Conservation (phyloP, 192 early-diverging fungal species). For the Pecoramyces ruminantium region DNA sequence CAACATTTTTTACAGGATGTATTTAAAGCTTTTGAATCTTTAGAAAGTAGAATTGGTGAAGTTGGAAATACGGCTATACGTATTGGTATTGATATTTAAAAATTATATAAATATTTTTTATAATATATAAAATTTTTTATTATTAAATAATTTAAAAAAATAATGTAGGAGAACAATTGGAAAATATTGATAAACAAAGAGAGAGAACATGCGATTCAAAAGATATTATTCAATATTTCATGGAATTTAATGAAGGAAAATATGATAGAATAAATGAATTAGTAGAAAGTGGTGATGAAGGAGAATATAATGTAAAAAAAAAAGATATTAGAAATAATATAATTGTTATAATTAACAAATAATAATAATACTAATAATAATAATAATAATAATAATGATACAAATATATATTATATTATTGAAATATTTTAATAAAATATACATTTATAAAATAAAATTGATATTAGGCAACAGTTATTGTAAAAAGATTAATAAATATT, state of each 20-base stretch:
- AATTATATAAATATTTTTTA: neutral
- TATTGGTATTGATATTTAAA: too few species aligned
- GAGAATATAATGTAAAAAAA: slow-evolving; percentile 49
- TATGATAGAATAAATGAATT: slow-evolving; percentile 58
- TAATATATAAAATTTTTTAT: too few species aligned
- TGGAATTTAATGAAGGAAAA: slow-evolving; percentile 70
- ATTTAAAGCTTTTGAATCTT: slow-evolving; percentile 64
- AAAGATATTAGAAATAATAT: neutral
- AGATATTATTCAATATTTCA: slow-evolving; percentile 83
- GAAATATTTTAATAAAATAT: too few species aligned
- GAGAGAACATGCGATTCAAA: slow-evolving; percentile 71
- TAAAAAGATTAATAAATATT: slow-evolving; percentile 66
- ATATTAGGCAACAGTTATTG: slow-evolving; percentile 60
- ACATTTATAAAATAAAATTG: too few species aligned
- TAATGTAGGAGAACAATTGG: slow-evolving; percentile 75
- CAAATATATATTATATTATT: too few species aligned
- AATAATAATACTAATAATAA: neutral
- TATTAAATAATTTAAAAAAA: too few species aligned
- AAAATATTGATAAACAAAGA: slow-evolving; percentile 84
- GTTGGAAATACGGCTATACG: slow-evolving; percentile 92
- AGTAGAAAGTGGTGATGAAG: slow-evolving; percentile 54
- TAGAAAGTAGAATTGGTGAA: slow-evolving; percentile 76
- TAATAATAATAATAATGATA: neutral
- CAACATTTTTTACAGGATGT: slow-evolving; percentile 74
- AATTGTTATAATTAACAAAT: neutral